Base-by-base conservation (phyloP, 225 moss, liverwort and hornwort species). In the Bryum argenteum region DNA sequence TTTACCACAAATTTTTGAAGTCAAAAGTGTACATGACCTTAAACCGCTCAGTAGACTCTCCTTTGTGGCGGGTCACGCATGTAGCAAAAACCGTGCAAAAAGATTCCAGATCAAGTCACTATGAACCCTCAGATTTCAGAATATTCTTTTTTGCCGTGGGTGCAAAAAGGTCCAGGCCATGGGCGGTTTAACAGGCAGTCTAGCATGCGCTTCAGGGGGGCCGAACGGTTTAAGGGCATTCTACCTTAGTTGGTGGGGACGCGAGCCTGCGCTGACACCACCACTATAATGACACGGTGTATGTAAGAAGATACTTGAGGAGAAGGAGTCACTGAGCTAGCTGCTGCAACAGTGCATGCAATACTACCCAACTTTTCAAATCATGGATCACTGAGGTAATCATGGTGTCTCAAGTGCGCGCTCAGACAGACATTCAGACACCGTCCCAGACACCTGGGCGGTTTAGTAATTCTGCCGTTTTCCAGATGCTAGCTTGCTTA, bases 181-280 rank as follows among this genome's bases (percentile, higher is more conserved):
- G n/a, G n/a, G n/a, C n/a, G n/a, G n/a, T n/a, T n/a, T n/a, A n/a
- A n/a, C n/a, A n/a, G n/a, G n/a, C n/a, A n/a, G n/a, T n/a, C n/a
- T n/a, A n/a, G n/a, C n/a, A n/a, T n/a, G n/a, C n/a, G n/a, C n/a
- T n/a, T n/a, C n/a, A n/a, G n/a, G n/a, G n/a, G n/a, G n/a, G n/a
- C n/a, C n/a, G n/a, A n/a, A n/a, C n/a, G n/a, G n/a, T n/a, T n/a
- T n/a, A n/a, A n/a, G n/a, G n/a, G n/a, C n/a, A n/a, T n/a, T n/a
- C n/a, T n/a, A n/a, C n/a, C n/a, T n/a, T n/a, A 61, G 80, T 61
- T 72, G 76, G 72, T 72, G 80, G 80, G 69, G 69, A 58, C 63
- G 69, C 75, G 70, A 48, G 62, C 80, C 50, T 62, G 22, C 61
- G 63, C 80, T 67, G 76, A 72, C 76, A 80, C 43, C 33, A 11